Conservation (phyloP, 192 early-diverging fungal species). For the Umbelopsis sp. region DNA sequence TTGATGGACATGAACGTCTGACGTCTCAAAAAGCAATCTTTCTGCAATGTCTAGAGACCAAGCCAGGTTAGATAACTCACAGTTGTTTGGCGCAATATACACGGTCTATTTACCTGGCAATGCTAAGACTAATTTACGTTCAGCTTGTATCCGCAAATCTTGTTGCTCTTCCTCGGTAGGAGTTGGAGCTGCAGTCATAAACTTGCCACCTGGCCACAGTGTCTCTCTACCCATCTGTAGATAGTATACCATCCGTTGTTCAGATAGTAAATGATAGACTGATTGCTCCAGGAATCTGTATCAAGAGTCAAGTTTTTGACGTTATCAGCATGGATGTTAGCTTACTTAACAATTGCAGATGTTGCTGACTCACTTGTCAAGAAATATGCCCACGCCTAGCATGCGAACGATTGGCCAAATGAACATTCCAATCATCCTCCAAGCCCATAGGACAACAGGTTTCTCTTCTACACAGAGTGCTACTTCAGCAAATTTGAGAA, state of each 20-base stretch:
- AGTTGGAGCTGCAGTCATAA: slow-evolving; percentile 42
- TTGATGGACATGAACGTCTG: slow-evolving; percentile 38
- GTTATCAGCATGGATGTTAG: background rate
- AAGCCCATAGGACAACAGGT: slow-evolving; percentile 45
- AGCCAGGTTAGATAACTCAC: background rate
- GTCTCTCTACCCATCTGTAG: slow-evolving; percentile 48
- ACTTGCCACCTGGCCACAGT: slow-evolving; percentile 50
- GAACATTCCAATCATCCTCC: slow-evolving; percentile 53
- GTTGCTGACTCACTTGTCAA: slow-evolving; percentile 48
- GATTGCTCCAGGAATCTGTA: slow-evolving; percentile 52
- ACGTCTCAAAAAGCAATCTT: slow-evolving; percentile 30
- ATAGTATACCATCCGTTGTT: slow-evolving; percentile 49
- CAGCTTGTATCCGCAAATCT: slow-evolving; percentile 47
- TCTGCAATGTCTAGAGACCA: slow-evolving; percentile 22
- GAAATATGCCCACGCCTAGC: slow-evolving; percentile 43
- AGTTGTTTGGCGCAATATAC: background rate
- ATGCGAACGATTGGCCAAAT: slow-evolving; percentile 49
- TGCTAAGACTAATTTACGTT: slow-evolving; percentile 40
- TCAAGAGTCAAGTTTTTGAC: background rate
- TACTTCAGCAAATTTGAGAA: slow-evolving; percentile 36
- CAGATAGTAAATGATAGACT: slow-evolving; percentile 50
- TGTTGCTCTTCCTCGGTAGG: slow-evolving; percentile 41
- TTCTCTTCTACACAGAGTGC: slow-evolving; percentile 46
- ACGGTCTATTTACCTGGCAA: slow-evolving; percentile 43
- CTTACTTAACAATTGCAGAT: background rate